Percentiles rank a stretch among this genome's conserved stretches.
phyloP scores from a whole-genome alignment of 2,329 filamentous ascomycete species.

The Aspergillus persii region DNA sequence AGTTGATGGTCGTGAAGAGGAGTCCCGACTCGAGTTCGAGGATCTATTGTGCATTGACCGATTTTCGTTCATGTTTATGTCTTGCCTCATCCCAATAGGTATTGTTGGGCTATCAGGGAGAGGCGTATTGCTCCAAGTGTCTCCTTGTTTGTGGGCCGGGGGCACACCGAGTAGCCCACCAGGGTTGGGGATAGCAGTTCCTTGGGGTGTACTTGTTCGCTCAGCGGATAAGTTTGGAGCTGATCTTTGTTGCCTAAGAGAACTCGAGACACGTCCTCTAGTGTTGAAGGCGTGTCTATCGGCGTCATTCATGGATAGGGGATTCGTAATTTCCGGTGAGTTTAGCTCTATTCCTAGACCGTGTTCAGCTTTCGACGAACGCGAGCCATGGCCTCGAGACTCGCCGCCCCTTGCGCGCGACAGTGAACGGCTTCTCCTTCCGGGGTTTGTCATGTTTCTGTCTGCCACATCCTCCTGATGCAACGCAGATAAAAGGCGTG shows the following conservation, averaged over 20 bases:
- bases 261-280: neutral
- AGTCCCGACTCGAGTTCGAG: slow-evolving; percentile 2
- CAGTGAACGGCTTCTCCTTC: slow-evolving; percentile 19
- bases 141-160: slow-evolving; percentile 31
- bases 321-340: slow-evolving; percentile 10
- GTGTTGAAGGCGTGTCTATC: slow-evolving; percentile 7
- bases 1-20: slow-evolving; percentile 13
- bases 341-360: slow-evolving; percentile 6
- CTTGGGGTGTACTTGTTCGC: slow-evolving; percentile 9
- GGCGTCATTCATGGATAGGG: neutral
- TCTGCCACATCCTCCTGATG: slow-evolving; percentile 45
- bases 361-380: neutral
- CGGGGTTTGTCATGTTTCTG: slow-evolving; percentile 35
- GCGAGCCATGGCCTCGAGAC: slow-evolving; percentile 9
- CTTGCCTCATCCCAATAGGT: slow-evolving; percentile 19
- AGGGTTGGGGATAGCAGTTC: slow-evolving; percentile 12
- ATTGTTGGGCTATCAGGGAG: slow-evolving; percentile 37
- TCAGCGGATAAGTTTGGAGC: slow-evolving; percentile 30
- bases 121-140: slow-evolving; percentile 31
- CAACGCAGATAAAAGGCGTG: slow-evolving; percentile 33
- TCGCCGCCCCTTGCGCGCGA: slow-evolving; percentile 21
- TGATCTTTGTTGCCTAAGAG: slow-evolving; percentile 31
- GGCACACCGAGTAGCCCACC: slow-evolving; percentile 29
- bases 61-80: slow-evolving; percentile 5
- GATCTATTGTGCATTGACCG: slow-evolving; percentile 11